phyloP scores from a whole-genome alignment of 2,329 filamentous ascomycete species.

The Sporothrix sp. region DNA sequence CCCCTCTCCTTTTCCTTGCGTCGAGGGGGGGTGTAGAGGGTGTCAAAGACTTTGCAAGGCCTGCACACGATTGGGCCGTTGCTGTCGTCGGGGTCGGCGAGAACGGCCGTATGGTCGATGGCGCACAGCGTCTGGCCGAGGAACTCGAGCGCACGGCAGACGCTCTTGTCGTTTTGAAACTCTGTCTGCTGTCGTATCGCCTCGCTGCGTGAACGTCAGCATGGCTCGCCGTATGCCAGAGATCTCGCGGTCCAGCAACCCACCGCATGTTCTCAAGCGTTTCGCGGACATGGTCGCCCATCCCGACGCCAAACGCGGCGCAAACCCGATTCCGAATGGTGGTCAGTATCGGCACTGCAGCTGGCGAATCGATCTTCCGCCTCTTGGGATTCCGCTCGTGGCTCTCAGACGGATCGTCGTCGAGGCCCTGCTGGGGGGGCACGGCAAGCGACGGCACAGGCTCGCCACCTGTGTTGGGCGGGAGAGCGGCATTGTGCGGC shows the following conservation, averaged over 20 bases:
- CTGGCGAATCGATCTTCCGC: conserved; percentile 7
- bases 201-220: background rate
- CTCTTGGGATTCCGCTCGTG: conserved; percentile 14
- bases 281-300: conserved; percentile 4
- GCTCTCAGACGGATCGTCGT: conserved; percentile 9
- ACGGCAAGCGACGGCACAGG: background rate
- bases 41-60: conserved; percentile 5
- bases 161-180: background rate
- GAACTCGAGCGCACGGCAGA: conserved; percentile 5
- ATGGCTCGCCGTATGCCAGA: too few relatives aligned
- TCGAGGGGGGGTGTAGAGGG: background rate
- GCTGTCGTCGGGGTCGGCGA: conserved; percentile 9
- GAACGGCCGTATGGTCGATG: conserved; percentile 1
- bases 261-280: conserved; percentile 12
- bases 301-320: conserved; percentile 1
- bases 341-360: background rate
- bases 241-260: background rate
- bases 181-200: background rate
- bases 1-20: conserved; percentile 6
- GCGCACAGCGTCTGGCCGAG: conserved; percentile 12
- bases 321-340: conserved; percentile 8
- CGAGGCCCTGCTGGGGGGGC: background rate
- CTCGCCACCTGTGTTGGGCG: conserved; percentile 6
- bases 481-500: conserved; percentile 9
- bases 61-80: conserved; percentile 9